Conservation (phyloP, 1,284 basidiomycete species). For the Pholiota adiposa region DNA sequence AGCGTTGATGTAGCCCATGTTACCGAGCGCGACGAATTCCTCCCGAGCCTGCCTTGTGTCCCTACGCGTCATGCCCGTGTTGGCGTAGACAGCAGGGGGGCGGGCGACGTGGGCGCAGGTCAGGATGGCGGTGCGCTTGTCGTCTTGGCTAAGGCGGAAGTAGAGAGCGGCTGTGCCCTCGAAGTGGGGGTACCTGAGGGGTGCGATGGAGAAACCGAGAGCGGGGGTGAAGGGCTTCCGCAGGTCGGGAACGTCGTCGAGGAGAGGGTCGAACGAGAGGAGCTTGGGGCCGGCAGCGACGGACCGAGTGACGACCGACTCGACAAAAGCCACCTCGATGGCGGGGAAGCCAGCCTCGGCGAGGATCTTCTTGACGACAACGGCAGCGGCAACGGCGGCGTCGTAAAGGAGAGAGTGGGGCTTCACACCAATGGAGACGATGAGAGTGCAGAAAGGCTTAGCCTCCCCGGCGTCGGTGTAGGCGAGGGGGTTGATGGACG, state of each 20-base stretch:
- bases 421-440: conserved; percentile 21
- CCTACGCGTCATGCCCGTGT: conserved; percentile 30
- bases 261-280: conserved; percentile 25
- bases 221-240: conserved; percentile 37
- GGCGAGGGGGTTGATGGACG: conserved; percentile 8
- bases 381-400: conserved; percentile 13
- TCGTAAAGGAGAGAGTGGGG: conserved; percentile 12
- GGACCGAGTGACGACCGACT: conserved; percentile 9
- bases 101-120: conserved; percentile 39
- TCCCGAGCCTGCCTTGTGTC: conserved; percentile 22
- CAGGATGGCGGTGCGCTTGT: conserved; percentile 32
- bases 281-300: conserved; percentile 29
- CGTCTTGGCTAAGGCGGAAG: conserved; percentile 23
- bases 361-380: conserved; percentile 8
- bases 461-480: conserved; percentile 9
- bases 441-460: conserved; percentile 1
- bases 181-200: conserved; percentile 28
- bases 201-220: conserved; percentile 38
- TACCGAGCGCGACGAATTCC: conserved; percentile 21
- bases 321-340: conserved; percentile 14
- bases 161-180: conserved; percentile 40
- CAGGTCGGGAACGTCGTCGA: conserved; percentile 27
- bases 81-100: conserved; percentile 29
- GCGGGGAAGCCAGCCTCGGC: conserved; percentile 8
- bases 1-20: conserved; percentile 32